Conservation (phyloP, 495 filamentous ascomycete species). For the Apiosordaria backusii region DNA sequence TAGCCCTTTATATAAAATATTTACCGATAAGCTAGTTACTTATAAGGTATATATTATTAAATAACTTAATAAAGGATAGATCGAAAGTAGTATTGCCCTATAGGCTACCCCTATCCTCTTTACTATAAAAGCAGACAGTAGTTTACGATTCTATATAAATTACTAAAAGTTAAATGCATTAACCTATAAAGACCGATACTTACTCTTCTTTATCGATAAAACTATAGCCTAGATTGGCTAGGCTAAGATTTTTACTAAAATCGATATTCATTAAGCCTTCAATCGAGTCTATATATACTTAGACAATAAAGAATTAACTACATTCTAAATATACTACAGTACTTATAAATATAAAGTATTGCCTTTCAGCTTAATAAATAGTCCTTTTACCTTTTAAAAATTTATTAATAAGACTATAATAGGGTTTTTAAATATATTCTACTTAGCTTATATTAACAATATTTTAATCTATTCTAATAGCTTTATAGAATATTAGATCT, state of each 20-base stretch:
- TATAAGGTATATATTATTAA: too few species aligned
- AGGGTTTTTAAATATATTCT: constrained; percentile 26
- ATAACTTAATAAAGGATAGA: too few species aligned
- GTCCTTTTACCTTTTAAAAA: constrained; percentile 26
- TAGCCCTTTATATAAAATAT: too few species aligned
- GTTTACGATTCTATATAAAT: constrained; percentile 44
- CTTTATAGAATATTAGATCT: constrained; percentile 1
- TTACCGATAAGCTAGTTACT: too few species aligned
- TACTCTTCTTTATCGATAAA: constrained; percentile 45
- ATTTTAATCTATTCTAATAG: constrained; percentile 8
- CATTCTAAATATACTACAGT: constrained; percentile 29
- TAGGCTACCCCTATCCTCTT: constrained; percentile 35
- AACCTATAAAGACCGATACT: constrained; percentile 43
- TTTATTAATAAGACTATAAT: constrained; percentile 32
- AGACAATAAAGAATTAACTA: constrained; percentile 31
- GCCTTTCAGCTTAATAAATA: constrained; percentile 36
- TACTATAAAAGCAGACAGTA: constrained; percentile 33
- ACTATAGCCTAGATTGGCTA: constrained; percentile 28
- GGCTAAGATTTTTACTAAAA: constrained; percentile 42
- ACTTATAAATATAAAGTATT: constrained; percentile 32
- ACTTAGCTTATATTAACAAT: too few species aligned
- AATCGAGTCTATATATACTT: constrained; percentile 25
- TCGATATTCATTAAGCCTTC: constrained; percentile 33
- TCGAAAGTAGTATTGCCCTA: too few species aligned
- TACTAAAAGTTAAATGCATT: constrained; percentile 44